Percentiles rank a stretch among this genome's conserved stretches.
Evolutionary conservation across 305 asterid genomes (phyloP).

Genomic region (Fraxinus ornus): DNA sequence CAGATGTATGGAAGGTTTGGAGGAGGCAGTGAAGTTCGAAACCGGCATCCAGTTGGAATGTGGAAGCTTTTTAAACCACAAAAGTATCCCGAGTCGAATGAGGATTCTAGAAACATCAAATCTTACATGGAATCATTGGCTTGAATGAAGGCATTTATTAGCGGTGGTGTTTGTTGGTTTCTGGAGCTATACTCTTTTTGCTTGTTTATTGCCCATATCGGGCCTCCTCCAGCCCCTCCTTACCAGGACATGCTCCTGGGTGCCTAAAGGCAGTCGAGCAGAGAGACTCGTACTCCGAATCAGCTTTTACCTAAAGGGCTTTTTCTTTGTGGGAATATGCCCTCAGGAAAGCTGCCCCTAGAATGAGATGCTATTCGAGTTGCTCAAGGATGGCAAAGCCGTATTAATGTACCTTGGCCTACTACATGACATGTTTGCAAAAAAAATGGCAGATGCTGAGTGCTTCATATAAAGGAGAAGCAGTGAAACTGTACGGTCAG

Average conservation of each 20-base stretch:
- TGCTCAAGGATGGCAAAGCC: background rate
- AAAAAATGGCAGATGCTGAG: background rate
- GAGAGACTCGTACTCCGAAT: background rate
- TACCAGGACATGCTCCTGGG: background rate
- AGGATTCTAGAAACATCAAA: slow-evolving; percentile 55
- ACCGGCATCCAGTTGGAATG: slow-evolving; percentile 67
- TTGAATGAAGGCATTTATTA: slow-evolving; percentile 15
- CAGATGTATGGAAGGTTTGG: slow-evolving; percentile 67
- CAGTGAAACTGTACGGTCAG: background rate
- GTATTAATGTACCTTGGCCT: background rate
- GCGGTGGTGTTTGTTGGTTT: background rate
- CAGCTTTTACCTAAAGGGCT: background rate
- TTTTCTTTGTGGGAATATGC: background rate
- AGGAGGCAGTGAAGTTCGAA: slow-evolving; percentile 29
- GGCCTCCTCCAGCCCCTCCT: background rate
- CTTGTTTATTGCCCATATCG: background rate
- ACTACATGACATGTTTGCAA: background rate
- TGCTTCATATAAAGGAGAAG: background rate
- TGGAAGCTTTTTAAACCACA: slow-evolving; percentile 84
- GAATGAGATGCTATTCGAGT: background rate
- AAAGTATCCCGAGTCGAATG: slow-evolving; percentile 33
- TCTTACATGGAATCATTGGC: slow-evolving; percentile 48
- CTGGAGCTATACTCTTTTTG: background rate
- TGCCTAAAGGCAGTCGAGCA: background rate
- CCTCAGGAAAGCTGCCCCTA: background rate